phyloP scores from a whole-genome alignment of 352 stramenopile species.

The Phytophthora quininea region DNA sequence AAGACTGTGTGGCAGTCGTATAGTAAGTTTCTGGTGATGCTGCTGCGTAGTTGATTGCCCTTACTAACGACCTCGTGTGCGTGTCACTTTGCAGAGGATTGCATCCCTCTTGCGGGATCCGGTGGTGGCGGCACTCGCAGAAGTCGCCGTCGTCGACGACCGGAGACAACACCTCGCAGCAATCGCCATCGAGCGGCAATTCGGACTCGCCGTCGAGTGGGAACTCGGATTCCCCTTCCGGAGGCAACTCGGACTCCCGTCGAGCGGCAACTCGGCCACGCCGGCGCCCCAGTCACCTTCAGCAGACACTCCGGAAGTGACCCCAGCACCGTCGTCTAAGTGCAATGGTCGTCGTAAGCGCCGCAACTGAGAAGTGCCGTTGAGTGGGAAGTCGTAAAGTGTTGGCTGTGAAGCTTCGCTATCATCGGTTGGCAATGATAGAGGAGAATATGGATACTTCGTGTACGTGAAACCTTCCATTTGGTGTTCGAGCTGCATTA shows the following conservation, averaged over 20 bases:
- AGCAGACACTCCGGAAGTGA: conserved; percentile 23
- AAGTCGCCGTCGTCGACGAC: conserved; percentile 1
- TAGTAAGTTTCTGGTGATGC: conserved; percentile 30
- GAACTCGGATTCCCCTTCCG: conserved; percentile 15
- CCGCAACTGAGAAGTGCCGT: conserved; percentile 29
- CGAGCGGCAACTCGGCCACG: conserved; percentile 5
- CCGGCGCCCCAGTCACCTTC: conserved; percentile 14
- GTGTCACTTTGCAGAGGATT: conserved; percentile 30
- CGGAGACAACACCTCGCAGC: not conserved
- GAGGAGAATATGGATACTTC: not conserved
- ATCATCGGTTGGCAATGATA: not conserved
- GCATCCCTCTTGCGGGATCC: conserved; percentile 37
- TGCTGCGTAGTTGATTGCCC: not conserved
- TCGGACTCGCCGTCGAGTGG: conserved; percentile 15
- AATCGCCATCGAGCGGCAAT: conserved; percentile 7
- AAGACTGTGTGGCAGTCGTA: conserved; percentile 52
- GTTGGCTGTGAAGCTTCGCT: not conserved
- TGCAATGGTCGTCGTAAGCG: conserved; percentile 28
- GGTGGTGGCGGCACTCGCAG: conserved; percentile 27
- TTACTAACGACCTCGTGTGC: not conserved
- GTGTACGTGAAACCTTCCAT: not conserved
- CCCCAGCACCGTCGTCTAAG: conserved; percentile 27
- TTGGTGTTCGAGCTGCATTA: not conserved
- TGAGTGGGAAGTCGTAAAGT: conserved; percentile 6
- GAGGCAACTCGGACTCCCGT: conserved; percentile 7